These are phyloP conservation scores for Diversispora epigaea DNA, from an alignment of 192 early-diverging fungal genomes.

Conservation along the genomic window DNA sequence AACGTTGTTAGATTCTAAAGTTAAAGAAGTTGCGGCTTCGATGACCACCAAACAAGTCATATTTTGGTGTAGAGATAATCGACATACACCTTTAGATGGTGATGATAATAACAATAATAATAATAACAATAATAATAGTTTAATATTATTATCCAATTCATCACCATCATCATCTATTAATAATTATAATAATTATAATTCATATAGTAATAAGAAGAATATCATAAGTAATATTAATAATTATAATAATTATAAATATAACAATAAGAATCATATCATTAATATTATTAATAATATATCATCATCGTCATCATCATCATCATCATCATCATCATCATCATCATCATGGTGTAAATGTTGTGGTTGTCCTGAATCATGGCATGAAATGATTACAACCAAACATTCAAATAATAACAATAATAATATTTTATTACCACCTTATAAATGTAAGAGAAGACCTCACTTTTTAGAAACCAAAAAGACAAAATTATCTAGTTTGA, in stretches of 20 bases:
- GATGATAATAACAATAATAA: not conserved
- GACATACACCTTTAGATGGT: slow-evolving; percentile 39
- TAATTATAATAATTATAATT: slow-evolving; percentile 1
- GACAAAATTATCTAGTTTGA: slow-evolving; percentile 33
- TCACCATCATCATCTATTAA: not conserved
- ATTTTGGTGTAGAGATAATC: slow-evolving; percentile 46
- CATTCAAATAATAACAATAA: not conserved
- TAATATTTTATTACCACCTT: slow-evolving; percentile 9
- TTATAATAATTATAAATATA: too few relatives aligned
- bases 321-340: not conserved
- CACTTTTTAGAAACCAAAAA: slow-evolving; percentile 36
- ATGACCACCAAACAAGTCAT: slow-evolving; percentile 48
- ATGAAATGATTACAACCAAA: slow-evolving; percentile 5
- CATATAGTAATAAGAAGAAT: not conserved
- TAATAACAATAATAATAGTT: not conserved
- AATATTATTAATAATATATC: too few relatives aligned
- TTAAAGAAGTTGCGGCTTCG: slow-evolving; percentile 29
- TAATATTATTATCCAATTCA: not conserved
- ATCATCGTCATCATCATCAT: slow-evolving; percentile 13
- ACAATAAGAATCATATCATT: too few relatives aligned
- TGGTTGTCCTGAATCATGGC: slow-evolving; percentile 37
- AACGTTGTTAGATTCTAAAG: slow-evolving; percentile 20
- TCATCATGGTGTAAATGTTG: slow-evolving; percentile 43
- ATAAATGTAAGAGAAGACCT: slow-evolving; percentile 35
- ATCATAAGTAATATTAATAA: too few relatives aligned